Conservation (phyloP, 2,329 filamentous ascomycete genomes). For the Penicillium sp. region DNA sequence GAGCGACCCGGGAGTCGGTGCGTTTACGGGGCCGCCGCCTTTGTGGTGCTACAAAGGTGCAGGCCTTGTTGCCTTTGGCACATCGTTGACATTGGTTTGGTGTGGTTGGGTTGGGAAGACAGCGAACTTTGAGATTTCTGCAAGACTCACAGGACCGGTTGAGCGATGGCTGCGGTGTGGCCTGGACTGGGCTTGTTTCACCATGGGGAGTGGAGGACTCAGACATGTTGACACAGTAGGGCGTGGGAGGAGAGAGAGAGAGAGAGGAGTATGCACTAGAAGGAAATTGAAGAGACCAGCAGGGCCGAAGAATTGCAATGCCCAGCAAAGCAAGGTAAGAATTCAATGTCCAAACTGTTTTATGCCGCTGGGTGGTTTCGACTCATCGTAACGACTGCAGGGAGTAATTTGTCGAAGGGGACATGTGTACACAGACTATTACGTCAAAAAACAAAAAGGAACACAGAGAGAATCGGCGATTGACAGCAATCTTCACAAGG, state of each 20-base stretch:
- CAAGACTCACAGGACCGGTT: constrained; percentile 41
- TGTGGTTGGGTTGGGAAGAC: constrained; percentile 31
- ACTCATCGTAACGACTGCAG: constrained; percentile 2
- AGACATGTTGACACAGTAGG: constrained; percentile 27
- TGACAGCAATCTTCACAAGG: constrained; percentile 12
- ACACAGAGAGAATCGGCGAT: background rate
- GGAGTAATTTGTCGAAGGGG: no score
- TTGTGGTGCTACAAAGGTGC: constrained; percentile 39
- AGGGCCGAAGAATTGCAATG: background rate
- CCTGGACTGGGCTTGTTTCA: constrained; percentile 20
- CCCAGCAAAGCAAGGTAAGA: background rate
- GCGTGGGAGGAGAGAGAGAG: background rate
- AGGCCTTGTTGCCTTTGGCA: constrained; percentile 34
- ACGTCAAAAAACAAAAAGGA: background rate
- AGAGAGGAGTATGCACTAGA: background rate
- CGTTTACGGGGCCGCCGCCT: constrained; percentile 38
- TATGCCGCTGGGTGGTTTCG: background rate
- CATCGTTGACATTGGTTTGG: constrained; percentile 40
- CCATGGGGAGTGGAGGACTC: constrained; percentile 23
- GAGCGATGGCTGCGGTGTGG: constrained; percentile 28
- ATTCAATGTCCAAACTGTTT: background rate
- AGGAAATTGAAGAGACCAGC: background rate
- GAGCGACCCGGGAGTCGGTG: constrained; percentile 38
- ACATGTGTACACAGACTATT: background rate
- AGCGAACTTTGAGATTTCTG: constrained; percentile 38